These are phyloP conservation scores for Hanseniaspora guilliermondii DNA, from an alignment of 805 yeast genomes.

Conservation along the genomic window DNA sequence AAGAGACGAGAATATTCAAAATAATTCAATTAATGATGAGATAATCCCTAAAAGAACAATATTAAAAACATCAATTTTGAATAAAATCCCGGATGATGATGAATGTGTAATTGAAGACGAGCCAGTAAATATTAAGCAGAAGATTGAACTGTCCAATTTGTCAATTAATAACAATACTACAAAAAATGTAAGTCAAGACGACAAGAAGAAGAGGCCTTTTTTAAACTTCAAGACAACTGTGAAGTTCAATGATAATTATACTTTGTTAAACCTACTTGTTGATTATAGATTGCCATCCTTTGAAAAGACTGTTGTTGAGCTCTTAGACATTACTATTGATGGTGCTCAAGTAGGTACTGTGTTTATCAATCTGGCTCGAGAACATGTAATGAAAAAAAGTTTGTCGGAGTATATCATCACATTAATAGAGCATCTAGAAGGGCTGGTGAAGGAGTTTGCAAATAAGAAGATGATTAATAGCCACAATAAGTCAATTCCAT, in stretches of 20 bases:
- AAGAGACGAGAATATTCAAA: not conserved
- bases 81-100: not conserved
- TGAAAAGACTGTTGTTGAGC: not conserved
- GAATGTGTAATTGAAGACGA: not conserved
- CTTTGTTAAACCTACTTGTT: not conserved
- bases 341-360: not conserved
- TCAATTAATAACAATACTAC: not conserved
- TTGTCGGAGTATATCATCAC: slow-evolving; percentile 8
- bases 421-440: not conserved
- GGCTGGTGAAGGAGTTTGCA: slow-evolving; percentile 22
- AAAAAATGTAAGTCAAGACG: not conserved
- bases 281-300: slow-evolving; percentile 9
- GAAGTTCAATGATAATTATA: slow-evolving; percentile 11
- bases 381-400: not conserved
- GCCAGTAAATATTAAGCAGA: not conserved
- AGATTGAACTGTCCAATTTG: not conserved
- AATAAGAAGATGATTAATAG: not conserved
- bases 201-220: not conserved
- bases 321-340: not conserved
- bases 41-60: not conserved
- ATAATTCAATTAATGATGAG: not conserved
- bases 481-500: slow-evolving; percentile 34
- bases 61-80: not conserved
- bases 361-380: not conserved
- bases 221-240: slow-evolving; percentile 8